Base-by-base conservation (phyloP, 2,329 filamentous ascomycete species). In the Claviceps cyperi region DNA sequence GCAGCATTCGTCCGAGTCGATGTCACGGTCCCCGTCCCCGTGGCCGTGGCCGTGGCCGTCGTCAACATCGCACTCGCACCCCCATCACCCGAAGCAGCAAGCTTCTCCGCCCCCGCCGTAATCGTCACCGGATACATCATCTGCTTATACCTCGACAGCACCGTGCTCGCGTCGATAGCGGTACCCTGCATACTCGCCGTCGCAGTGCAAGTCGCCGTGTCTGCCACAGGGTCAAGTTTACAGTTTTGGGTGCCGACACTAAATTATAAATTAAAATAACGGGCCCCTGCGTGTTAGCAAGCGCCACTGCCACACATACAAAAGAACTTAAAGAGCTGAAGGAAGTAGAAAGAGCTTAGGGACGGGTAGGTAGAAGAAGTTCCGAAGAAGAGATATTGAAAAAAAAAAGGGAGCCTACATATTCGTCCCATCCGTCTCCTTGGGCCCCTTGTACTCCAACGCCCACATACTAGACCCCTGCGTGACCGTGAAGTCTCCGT, bases 61-160 rank as follows among this genome's bases (percentile, higher is more conserved):
- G 38, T 48, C 36, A 56, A 51, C 41, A 52, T 51, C 28, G 17
- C 45, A n/a, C 39, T 36, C 13, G 46, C 49, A n/a, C 49, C 48
- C 51, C 46, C n/a, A 51, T 44, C 40, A 35, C 51, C 49, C n/a
- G 49, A 28, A 15, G 56, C 48, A 35, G 50, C 48, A 4, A 70
- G 58, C 57, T 67, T 68, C 47, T 68, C 62, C 36, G 60, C 50
- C 4, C 68, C 69, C 15, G 63, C 64, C 17, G 67, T 69, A 48
- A 70, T 54, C 36, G 65, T 66, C 22, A 69, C 61, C 50, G 65
- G 59, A 13, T 55, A 35, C 39, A 61, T 53, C 19, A 50, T 8
- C 0, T 49, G 19, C n/a, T 47, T 47, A 51, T 64, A 60, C 19
- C 53, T 56, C 3, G 55, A 54, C 6, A 55, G 43, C 13, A 50